A percentile compares a stretch with the other conserved stretches of the same genome.
Conservation (phyloP, 2,329 filamentous ascomycete species). For the Fusarium zealandicum region DNA sequence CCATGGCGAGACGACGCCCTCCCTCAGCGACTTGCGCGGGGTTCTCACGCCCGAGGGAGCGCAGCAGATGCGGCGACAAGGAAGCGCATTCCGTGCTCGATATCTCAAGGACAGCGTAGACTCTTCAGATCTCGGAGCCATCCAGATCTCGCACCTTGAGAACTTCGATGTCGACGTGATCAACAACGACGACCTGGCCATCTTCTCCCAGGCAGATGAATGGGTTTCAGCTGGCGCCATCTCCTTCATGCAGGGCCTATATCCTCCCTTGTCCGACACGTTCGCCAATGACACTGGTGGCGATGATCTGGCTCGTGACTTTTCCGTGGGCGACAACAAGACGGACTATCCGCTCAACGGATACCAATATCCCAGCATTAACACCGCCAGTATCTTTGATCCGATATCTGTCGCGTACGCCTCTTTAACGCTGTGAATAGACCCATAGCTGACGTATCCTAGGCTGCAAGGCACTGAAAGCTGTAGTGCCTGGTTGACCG, state of each 20-base stretch:
- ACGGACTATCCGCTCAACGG: slow-evolving; percentile 74
- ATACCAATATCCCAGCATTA: slow-evolving; percentile 80
- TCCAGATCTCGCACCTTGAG: slow-evolving; percentile 48
- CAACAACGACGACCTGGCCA: slow-evolving; percentile 56
- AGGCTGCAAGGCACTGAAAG: slow-evolving; percentile 50
- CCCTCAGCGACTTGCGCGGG: slow-evolving; percentile 39
- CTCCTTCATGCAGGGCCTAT: slow-evolving; percentile 85
- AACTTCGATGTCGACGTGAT: slow-evolving; percentile 54
- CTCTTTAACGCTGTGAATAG: neutral
- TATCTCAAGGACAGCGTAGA: slow-evolving; percentile 50
- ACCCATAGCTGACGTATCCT: neutral
- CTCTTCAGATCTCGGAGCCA: slow-evolving; percentile 37
- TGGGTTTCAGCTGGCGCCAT: slow-evolving; percentile 71
- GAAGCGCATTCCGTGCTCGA: slow-evolving; percentile 56
- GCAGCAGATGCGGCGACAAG: slow-evolving; percentile 59
- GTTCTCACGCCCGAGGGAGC: slow-evolving; percentile 61
- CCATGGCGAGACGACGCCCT: slow-evolving; percentile 62
- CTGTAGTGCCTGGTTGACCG: slow-evolving; percentile 50
- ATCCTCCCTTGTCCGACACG: slow-evolving; percentile 68
- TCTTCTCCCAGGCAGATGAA: slow-evolving; percentile 51
- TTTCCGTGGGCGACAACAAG: slow-evolving; percentile 49
- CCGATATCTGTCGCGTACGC: slow-evolving; percentile 56
- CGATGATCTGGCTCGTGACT: slow-evolving; percentile 53
- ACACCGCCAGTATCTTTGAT: slow-evolving; percentile 57
- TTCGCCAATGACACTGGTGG: slow-evolving; percentile 44